phyloP scores from a whole-genome alignment of 2,329 filamentous ascomycete species.

The Ophiostoma australiae region DNA sequence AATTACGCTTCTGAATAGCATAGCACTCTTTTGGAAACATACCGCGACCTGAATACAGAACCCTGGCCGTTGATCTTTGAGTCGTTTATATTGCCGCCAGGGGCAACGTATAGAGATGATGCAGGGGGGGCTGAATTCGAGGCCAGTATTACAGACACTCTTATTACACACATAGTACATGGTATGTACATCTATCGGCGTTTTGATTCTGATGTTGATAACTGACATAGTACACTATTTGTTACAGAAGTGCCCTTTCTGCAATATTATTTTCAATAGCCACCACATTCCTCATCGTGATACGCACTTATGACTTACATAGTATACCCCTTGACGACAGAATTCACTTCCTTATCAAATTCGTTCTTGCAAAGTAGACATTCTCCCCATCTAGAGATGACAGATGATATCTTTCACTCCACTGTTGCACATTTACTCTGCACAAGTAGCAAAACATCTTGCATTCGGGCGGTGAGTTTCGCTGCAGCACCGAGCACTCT shows the following conservation, averaged over 20 bases:
- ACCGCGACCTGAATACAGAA: not conserved
- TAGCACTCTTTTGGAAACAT: slow-evolving; percentile 2
- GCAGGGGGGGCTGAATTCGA: not conserved
- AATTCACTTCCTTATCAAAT: not conserved
- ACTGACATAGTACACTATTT: not conserved
- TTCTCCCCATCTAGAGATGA: not conserved
- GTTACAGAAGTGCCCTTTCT: not conserved
- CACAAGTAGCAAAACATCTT: not conserved
- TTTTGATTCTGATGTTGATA: not conserved
- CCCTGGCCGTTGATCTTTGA: not conserved
- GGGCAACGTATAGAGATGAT: not conserved
- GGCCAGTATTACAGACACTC: not conserved
- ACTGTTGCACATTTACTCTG: not conserved
- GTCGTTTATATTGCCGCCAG: not conserved
- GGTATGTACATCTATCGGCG: not conserved
- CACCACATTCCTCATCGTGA: not conserved
- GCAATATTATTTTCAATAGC: not conserved
- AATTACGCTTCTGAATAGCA: not conserved
- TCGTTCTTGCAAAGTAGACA: not conserved
- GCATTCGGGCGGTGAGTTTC: not conserved
- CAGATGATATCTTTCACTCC: not conserved
- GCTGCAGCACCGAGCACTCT: not conserved
- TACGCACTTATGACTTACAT: not conserved
- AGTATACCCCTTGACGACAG: not conserved
- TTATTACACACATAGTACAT: not conserved